Evolutionary conservation across 2,329 filamentous ascomycete genomes (phyloP).

Genomic region (Alternaria arbusti): DNA sequence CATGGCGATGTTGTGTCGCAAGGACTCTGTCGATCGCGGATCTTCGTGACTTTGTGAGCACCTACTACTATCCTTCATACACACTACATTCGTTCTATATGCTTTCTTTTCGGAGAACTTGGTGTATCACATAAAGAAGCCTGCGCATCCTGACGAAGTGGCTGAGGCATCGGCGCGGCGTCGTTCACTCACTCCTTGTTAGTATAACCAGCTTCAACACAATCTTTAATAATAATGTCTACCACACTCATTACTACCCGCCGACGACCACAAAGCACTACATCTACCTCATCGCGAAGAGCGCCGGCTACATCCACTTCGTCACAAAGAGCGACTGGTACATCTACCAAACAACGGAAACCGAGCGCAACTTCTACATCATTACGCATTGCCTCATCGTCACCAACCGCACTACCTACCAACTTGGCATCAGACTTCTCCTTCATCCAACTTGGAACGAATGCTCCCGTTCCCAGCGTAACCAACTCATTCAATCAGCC

Average conservation of each 20-base stretch:
- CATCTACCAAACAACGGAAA: conserved; percentile 1
- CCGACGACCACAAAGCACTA: conserved; percentile 7
- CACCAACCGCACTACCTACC: conserved; percentile 5
- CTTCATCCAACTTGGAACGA: conserved; percentile 21
- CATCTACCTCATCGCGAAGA: conserved; percentile 10
- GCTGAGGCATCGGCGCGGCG: conserved; percentile 8
- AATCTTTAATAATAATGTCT: conserved; percentile 37
- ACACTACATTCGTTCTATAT: conserved; percentile 23
- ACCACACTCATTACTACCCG: conserved; percentile 18
- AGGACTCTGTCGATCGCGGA: conserved; percentile 24
- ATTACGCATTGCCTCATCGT: conserved; percentile 2
- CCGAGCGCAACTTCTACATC: not conserved
- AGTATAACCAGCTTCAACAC: conserved; percentile 1
- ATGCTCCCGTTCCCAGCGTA: conserved; percentile 4
- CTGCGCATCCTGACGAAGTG: conserved; percentile 8
- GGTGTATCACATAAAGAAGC: conserved; percentile 4
- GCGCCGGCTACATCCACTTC: not conserved
- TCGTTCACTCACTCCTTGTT: conserved; percentile 5
- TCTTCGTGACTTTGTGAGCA: conserved; percentile 14
- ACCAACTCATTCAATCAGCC: not conserved
- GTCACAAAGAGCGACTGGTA: conserved; percentile 5
- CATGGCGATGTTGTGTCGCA: conserved; percentile 25
- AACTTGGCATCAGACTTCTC: conserved; percentile 9
- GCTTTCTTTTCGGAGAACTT: conserved; percentile 4
- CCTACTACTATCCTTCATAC: conserved; percentile 14